Conservation (phyloP, 805 yeast species). For the Candida tibetensis region DNA sequence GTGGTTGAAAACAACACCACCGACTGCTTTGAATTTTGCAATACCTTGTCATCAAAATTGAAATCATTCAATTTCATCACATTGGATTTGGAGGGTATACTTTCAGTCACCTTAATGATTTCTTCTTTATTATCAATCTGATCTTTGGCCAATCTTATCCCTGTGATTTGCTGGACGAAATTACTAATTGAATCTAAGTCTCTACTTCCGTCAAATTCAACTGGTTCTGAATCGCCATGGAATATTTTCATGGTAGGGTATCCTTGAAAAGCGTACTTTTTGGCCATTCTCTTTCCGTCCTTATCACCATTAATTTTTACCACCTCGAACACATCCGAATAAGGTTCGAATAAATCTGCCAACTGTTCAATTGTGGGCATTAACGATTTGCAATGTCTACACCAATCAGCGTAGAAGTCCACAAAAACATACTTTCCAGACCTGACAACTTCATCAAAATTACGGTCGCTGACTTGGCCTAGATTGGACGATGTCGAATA, state of each 20-base stretch:
- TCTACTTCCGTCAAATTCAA: constrained; percentile 56
- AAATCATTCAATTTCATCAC: constrained; percentile 34
- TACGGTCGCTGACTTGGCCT: constrained; percentile 45
- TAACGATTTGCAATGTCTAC: constrained; percentile 61
- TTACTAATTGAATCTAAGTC: constrained; percentile 48
- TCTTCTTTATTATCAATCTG: constrained; percentile 9
- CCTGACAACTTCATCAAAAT: constrained; percentile 53
- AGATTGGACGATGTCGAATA: constrained; percentile 24
- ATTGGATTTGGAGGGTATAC: constrained; percentile 8
- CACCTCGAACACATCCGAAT: constrained; percentile 41
- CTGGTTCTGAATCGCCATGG: constrained; percentile 49
- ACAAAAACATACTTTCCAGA: constrained; percentile 48
- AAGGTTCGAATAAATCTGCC: constrained; percentile 26
- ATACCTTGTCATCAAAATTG: constrained; percentile 43
- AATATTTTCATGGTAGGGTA: constrained; percentile 66
- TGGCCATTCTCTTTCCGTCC: constrained; percentile 47
- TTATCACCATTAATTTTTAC: constrained; percentile 60
- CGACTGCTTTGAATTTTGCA: constrained; percentile 23
- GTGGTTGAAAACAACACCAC: constrained; percentile 57
- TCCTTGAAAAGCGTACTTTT: constrained; percentile 52
- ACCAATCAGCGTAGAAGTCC: constrained; percentile 67
- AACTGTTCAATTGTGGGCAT: constrained; percentile 44
- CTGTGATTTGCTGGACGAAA: constrained; percentile 45
- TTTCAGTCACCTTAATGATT: constrained; percentile 18
- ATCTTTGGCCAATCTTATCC: constrained; percentile 16